These are phyloP conservation scores for Verticillium albo-atrum DNA, from an alignment of 2,329 filamentous ascomycete genomes.

Conservation along the genomic window DNA sequence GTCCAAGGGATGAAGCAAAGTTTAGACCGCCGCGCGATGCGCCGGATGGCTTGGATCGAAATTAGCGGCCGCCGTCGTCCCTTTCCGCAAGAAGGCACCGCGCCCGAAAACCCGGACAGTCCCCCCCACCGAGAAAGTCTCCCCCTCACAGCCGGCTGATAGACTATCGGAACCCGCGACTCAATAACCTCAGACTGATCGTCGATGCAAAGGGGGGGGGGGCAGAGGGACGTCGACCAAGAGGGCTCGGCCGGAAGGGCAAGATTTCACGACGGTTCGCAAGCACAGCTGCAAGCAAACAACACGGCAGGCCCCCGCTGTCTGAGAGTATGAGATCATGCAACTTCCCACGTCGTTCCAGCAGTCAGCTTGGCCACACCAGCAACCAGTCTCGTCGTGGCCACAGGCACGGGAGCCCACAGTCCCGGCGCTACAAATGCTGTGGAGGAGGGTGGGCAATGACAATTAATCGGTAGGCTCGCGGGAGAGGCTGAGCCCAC, in stretches of 20 bases:
- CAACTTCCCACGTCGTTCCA: background rate
- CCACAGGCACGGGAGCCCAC: background rate
- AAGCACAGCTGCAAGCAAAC: background rate
- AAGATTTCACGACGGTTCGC: background rate
- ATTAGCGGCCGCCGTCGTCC: background rate
- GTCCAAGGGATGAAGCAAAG: background rate
- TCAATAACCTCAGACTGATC: background rate
- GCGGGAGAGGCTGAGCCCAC: background rate
- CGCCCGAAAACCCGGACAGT: background rate
- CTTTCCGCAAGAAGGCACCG: background rate
- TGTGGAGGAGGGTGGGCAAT: background rate
- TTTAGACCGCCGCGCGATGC: too few species aligned
- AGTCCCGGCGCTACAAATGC: background rate
- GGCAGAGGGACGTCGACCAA: background rate
- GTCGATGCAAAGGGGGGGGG: background rate
- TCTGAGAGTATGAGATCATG: slow-evolving; percentile 2
- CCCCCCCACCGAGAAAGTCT: background rate
- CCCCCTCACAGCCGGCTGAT: background rate
- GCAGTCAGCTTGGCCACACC: background rate
- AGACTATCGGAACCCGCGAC: background rate
- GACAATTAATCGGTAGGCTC: background rate
- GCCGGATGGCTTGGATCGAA: background rate
- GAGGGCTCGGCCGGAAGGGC: background rate
- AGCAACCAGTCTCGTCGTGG: background rate
- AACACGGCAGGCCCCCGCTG: background rate